Evolutionary conservation across 768 basidiomycete genomes (phyloP).

Genomic region (Boletales sp.): DNA sequence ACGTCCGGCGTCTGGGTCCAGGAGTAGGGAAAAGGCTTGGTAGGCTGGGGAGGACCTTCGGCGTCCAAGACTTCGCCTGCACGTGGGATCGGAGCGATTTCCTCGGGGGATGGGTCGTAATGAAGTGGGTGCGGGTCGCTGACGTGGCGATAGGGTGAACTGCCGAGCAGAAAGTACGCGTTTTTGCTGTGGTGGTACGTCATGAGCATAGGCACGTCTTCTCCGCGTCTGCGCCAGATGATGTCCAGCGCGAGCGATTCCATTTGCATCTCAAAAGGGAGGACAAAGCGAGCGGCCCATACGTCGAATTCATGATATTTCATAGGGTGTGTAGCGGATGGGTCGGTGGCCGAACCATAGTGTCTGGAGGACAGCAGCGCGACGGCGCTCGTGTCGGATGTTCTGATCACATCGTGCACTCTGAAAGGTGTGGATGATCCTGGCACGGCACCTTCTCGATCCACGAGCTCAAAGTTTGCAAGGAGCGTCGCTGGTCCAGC

Average conservation of each 20-base stretch:
- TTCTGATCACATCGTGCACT: constrained; percentile 32
- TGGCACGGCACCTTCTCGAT: constrained; percentile 18
- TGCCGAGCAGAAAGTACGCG: constrained; percentile 56
- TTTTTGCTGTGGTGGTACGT: constrained; percentile 43
- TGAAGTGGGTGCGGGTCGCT: constrained; percentile 28
- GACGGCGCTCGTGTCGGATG: constrained; percentile 38
- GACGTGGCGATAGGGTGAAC: constrained; percentile 49
- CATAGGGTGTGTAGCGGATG: constrained; percentile 16
- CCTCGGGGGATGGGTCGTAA: constrained; percentile 61
- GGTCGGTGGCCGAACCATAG: constrained; percentile 31
- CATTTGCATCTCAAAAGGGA: constrained; percentile 35
- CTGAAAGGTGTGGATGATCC: constrained; percentile 37
- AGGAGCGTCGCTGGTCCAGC: constrained; percentile 41
- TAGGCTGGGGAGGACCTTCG: constrained; percentile 26
- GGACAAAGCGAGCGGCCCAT: constrained; percentile 54
- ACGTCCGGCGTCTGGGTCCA: constrained; percentile 90
- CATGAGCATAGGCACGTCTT: constrained; percentile 63
- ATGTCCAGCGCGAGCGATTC: constrained; percentile 44
- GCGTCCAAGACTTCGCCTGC: constrained; percentile 52
- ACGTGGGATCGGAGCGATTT: constrained; percentile 68
- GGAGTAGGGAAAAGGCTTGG: constrained; percentile 76
- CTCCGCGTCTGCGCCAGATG: constrained; percentile 67
- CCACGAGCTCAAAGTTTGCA: constrained; percentile 48
- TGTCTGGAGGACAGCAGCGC: constrained; percentile 59
- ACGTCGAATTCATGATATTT: constrained; percentile 55